Percentiles rank a stretch among this genome's conserved stretches.
These are phyloP conservation scores for Cyclaneusma minus DNA, from an alignment of 2,329 filamentous ascomycete genomes.

Conservation along the genomic window DNA sequence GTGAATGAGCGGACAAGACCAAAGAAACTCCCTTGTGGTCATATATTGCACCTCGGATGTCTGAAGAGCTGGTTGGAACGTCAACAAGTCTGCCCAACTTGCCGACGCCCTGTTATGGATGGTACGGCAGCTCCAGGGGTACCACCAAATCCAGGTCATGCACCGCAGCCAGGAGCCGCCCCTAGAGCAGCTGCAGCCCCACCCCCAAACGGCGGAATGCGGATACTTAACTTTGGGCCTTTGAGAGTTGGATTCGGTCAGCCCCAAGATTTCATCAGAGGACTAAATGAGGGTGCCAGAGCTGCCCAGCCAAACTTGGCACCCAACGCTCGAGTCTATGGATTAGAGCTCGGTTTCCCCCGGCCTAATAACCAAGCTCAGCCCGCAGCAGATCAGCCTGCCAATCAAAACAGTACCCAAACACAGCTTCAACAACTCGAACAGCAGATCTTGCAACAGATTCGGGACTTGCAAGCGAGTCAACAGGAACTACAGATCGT, in stretches of 20 bases:
- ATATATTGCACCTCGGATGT: constrained; percentile 88
- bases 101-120: constrained; percentile 64
- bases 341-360: constrained; percentile 18
- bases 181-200: constrained; percentile 18
- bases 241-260: constrained; percentile 58
- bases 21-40: constrained; percentile 92
- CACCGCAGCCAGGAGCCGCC: constrained; percentile 13
- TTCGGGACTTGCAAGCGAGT: constrained; percentile 43
- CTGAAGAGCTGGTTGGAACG: constrained; percentile 94
- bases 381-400: constrained; percentile 5
- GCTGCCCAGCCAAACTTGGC: constrained; percentile 18
- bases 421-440: constrained; percentile 28
- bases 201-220: constrained; percentile 25
- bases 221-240: constrained; percentile 59
- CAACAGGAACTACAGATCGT: constrained; percentile 55
- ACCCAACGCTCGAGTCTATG: constrained; percentile 15
- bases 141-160: constrained; percentile 20
- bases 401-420: constrained; percentile 4
- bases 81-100: constrained; percentile 94
- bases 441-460: constrained; percentile 52
- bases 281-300: constrained; percentile 35
- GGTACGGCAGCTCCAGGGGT: constrained; percentile 17
- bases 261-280: constrained; percentile 48
- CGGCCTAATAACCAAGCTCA: constrained; percentile 12
- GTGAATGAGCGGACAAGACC: constrained; percentile 72